phyloP scores from a whole-genome alignment of 257 asterid species.

The Leptodermis oblonga region DNA sequence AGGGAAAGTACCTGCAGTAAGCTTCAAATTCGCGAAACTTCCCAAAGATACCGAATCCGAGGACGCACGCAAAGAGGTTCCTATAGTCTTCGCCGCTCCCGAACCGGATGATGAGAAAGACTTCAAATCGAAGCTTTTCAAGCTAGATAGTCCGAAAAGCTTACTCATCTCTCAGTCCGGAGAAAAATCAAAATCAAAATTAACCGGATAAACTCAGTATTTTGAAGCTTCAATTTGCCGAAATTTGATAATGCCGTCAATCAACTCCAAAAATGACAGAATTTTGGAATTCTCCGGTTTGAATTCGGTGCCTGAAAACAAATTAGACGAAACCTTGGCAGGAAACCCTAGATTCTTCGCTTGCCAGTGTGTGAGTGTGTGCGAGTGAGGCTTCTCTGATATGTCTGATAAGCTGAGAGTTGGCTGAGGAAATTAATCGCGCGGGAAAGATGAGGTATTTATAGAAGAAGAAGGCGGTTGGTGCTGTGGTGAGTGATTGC shows the following conservation, averaged over 20 bases:
- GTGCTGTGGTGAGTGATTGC: neutral
- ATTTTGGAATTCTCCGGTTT: neutral
- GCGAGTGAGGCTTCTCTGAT: conserved; percentile 4
- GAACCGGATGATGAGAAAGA: conserved; percentile 38
- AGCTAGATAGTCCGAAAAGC: conserved; percentile 60
- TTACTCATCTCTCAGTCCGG: conserved; percentile 51
- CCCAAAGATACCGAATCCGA: conserved; percentile 56
- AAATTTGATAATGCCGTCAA: neutral
- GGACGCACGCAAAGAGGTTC: conserved; percentile 42
- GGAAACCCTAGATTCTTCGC: conserved; percentile 3
- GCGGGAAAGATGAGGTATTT: conserved; percentile 5
- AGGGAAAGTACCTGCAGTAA: conserved; percentile 61
- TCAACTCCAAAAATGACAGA: neutral
- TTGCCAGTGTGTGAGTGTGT: neutral
- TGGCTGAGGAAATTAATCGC: neutral
- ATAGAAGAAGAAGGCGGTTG: neutral
- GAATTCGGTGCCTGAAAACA: neutral
- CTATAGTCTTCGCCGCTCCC: conserved; percentile 41
- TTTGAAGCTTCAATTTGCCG: neutral
- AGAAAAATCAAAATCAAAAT: conserved; percentile 13
- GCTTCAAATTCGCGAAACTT: conserved; percentile 80
- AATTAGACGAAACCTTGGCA: no score
- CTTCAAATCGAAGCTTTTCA: conserved; percentile 62
- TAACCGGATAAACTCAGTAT: neutral
- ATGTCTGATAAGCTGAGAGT: neutral